Percentiles rank a stretch among this genome's conserved stretches.
phyloP scores from a whole-genome alignment of 495 filamentous ascomycete species.

The Neurospora sp. region DNA sequence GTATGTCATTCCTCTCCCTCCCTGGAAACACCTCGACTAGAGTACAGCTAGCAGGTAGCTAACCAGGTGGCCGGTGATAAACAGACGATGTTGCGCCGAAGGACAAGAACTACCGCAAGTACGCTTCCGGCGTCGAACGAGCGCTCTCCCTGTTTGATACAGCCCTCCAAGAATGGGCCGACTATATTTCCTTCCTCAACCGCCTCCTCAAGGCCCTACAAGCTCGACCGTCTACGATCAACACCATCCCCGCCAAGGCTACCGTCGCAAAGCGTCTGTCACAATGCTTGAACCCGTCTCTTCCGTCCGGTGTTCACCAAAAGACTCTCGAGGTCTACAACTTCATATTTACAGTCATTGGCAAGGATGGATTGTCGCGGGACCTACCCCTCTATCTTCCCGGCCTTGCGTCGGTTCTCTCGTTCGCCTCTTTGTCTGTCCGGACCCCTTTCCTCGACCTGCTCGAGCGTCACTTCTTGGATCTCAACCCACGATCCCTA shows the following conservation, averaged over 20 bases:
- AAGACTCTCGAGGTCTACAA: conserved; percentile 91
- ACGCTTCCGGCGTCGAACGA: conserved; percentile 79
- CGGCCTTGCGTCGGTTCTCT: conserved; percentile 75
- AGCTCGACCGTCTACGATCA: conserved; percentile 60
- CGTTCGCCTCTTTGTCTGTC: conserved; percentile 86
- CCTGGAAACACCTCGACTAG: conserved; percentile 6
- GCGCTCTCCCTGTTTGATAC: conserved; percentile 87
- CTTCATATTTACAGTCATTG: conserved; percentile 73
- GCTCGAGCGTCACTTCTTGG: conserved; percentile 69
- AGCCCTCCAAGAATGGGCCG: conserved; percentile 93
- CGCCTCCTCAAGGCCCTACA: conserved; percentile 90
- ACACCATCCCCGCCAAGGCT: conserved; percentile 71
- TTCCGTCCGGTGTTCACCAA: conserved; percentile 97
- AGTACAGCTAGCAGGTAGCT: conserved; percentile 4
- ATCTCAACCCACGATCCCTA: conserved; percentile 56
- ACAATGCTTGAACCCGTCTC: conserved; percentile 85
- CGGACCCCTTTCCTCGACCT: conserved; percentile 75
- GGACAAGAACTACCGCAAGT: conserved; percentile 86
- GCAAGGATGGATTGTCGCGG: conserved; percentile 60
- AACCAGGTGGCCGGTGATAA: not conserved
- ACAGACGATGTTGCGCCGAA: conserved; percentile 59
- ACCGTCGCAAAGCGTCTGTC: conserved; percentile 82
- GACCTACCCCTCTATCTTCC: conserved; percentile 85
- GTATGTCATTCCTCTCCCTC: conserved; percentile 20
- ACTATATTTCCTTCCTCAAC: conserved; percentile 95